Base-by-base conservation (phyloP, 2,329 filamentous ascomycete genomes). In the Elsinoe perseae region DNA sequence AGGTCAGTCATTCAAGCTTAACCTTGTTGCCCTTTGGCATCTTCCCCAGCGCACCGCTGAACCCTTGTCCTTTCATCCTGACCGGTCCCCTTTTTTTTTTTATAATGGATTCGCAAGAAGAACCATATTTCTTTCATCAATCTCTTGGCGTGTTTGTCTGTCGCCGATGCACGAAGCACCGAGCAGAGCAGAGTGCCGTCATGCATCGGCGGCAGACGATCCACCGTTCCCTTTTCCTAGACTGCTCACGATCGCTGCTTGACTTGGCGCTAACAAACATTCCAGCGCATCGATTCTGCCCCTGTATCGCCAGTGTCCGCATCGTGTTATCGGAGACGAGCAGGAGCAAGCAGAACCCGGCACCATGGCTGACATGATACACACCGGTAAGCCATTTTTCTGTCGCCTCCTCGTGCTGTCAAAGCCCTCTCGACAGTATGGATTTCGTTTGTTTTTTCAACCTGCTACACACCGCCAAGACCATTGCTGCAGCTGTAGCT, bases 1-100 rank as follows among this genome's bases (percentile, higher is more conserved):
- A 52, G 48, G 48, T 52, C 48, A 52, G 48, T 52, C 28, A 52
- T 36, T 25, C 48, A 52, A 38, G 48, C 48, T 52, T 52, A 38
- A 52, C 16, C 32, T 38, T 52, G 48, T 52, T 36, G 48, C 48
- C 6, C 48, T 52, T 52, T 52, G 48, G 48, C 48, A 52, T 34
- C 48, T 28, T 52, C 21, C 18, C 36, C 27, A n/a, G 14, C 28
- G 18, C 28, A 36, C 32, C 28, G 48, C 30, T 25, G 28, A 38
- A 52, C 36, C 48, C 48, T 52, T 52, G 48, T 52, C 30, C 48
- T 52, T 52, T 52, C n/a, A 36, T 36, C 48, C 8, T 52, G n/a
- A 52, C 20, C 32, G 4, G 14, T 18, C 14, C 46, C n/a, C 16
- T 52, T 21, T 32, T 5, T 32, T 32, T 52, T 21, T 30, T 52